Percentiles rank a stretch among this genome's conserved stretches.
phyloP scores from a whole-genome alignment of 352 stramenopile species.

The Globisporangium viniferum region DNA sequence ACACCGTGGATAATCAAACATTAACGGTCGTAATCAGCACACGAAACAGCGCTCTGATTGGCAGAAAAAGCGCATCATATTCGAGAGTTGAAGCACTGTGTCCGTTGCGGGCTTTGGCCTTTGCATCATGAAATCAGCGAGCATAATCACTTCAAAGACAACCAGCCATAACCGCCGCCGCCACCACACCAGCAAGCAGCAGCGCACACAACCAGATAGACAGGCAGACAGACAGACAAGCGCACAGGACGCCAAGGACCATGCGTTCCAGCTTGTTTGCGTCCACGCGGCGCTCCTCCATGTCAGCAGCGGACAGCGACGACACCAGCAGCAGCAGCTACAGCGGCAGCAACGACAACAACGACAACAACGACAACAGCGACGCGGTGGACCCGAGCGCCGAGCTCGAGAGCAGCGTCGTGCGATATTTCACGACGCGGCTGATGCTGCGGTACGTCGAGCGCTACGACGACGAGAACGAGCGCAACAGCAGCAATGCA shows the following conservation, averaged over 20 bases:
- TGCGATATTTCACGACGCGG: slow-evolving; percentile 34
- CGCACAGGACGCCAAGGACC: background rate
- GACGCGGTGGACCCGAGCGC: slow-evolving; percentile 2
- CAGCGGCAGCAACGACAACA: background rate
- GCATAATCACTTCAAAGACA: background rate
- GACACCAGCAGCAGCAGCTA: background rate
- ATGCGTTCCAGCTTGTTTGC: slow-evolving; percentile 15
- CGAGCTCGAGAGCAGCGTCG: slow-evolving; percentile 27
- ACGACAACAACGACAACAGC: background rate
- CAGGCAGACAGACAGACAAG: background rate
- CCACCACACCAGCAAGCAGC: background rate
- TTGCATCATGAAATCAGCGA: background rate
- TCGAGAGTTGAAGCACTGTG: background rate
- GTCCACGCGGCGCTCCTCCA: slow-evolving; percentile 1
- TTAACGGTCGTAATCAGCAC: background rate
- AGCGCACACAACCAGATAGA: background rate
- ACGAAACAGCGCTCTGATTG: background rate
- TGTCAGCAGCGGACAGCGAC: background rate
- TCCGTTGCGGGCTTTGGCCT: background rate
- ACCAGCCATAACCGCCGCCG: background rate
- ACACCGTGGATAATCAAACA: background rate
- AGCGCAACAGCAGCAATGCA: background rate
- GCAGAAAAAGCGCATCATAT: background rate
- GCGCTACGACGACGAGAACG: background rate
- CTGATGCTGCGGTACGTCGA: slow-evolving; percentile 28